A percentile compares a stretch with the other conserved stretches of the same genome.
These are phyloP conservation scores for Venturia nashicola DNA, from an alignment of 2,329 filamentous ascomycete species.

Conservation along the genomic window DNA sequence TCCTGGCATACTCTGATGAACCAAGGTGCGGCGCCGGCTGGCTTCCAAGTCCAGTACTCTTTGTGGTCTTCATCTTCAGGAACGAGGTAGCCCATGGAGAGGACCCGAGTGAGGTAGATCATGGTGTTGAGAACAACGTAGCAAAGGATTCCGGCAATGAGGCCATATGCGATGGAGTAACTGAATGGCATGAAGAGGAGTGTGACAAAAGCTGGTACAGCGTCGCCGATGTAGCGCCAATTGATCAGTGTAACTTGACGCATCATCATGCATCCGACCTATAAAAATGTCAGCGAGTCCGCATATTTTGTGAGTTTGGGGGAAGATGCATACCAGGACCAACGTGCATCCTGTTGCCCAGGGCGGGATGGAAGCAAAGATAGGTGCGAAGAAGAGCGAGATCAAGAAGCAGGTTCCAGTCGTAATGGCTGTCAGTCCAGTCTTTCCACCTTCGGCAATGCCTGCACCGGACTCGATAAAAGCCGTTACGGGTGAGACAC, in stretches of 20 bases:
- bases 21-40: constrained; percentile 9
- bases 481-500: constrained; percentile 69
- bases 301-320: not conserved
- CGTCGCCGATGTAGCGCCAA: constrained; percentile 76
- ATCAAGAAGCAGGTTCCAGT: constrained; percentile 78
- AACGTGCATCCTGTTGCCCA: constrained; percentile 83
- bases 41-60: constrained; percentile 67
- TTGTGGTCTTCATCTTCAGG: constrained; percentile 64
- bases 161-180: constrained; percentile 76
- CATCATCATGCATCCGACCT: constrained; percentile 62
- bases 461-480: constrained; percentile 82
- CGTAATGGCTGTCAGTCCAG: constrained; percentile 66
- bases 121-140: constrained; percentile 64
- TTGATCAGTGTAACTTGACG: constrained; percentile 68
- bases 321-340: constrained; percentile 46
- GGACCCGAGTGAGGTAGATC: constrained; percentile 55
- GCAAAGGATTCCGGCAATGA: constrained; percentile 67
- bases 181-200: constrained; percentile 80
- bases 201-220: constrained; percentile 72
- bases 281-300: not conserved
- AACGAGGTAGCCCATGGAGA: constrained; percentile 54
- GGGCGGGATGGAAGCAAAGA: constrained; percentile 78
- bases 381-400: constrained; percentile 78
- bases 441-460: constrained; percentile 76
- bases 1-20: constrained; percentile 10